These are phyloP conservation scores for Xylariaceae sp. DNA, from an alignment of 2,329 filamentous ascomycete genomes.

Conservation along the genomic window DNA sequence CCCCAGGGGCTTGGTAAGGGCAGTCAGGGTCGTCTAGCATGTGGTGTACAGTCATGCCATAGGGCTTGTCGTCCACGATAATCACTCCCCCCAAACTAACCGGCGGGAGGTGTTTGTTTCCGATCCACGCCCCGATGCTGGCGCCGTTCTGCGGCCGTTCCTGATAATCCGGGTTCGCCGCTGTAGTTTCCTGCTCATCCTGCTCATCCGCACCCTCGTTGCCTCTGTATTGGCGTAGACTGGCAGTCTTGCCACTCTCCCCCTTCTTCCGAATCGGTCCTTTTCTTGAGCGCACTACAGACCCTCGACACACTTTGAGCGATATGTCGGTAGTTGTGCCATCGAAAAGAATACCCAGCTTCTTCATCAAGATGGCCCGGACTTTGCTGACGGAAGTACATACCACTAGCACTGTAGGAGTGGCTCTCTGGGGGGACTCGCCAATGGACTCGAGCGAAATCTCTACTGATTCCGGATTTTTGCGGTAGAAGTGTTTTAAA, in stretches of 20 bases:
- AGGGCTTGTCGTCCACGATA: constrained; percentile 74
- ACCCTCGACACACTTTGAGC: constrained; percentile 67
- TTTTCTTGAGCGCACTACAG: constrained; percentile 56
- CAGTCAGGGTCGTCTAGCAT: constrained; percentile 73
- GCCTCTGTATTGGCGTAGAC: constrained; percentile 30
- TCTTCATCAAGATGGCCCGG: constrained; percentile 63
- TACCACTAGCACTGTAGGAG: constrained; percentile 70
- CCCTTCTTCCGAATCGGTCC: constrained; percentile 37
- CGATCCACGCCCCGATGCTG: constrained; percentile 86
- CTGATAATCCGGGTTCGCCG: constrained; percentile 72
- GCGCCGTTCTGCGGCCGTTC: constrained; percentile 75
- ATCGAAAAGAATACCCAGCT: constrained; percentile 61
- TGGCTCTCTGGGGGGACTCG: constrained; percentile 58
- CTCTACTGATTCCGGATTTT: constrained; percentile 70
- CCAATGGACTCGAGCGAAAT: constrained; percentile 73
- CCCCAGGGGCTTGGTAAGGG: constrained; percentile 11
- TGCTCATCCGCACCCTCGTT: constrained; percentile 33
- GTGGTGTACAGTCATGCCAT: constrained; percentile 95
- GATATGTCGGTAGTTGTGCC: constrained; percentile 50
- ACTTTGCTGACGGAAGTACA: constrained; percentile 72
- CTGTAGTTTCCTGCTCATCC: constrained; percentile 34
- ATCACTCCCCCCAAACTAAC: constrained; percentile 88
- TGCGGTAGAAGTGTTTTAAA: constrained; percentile 64
- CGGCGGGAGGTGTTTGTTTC: constrained; percentile 78
- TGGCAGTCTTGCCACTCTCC: constrained; percentile 22